phyloP scores from a whole-genome alignment of 2,329 filamentous ascomycete species.

The Orbilia javanica region DNA sequence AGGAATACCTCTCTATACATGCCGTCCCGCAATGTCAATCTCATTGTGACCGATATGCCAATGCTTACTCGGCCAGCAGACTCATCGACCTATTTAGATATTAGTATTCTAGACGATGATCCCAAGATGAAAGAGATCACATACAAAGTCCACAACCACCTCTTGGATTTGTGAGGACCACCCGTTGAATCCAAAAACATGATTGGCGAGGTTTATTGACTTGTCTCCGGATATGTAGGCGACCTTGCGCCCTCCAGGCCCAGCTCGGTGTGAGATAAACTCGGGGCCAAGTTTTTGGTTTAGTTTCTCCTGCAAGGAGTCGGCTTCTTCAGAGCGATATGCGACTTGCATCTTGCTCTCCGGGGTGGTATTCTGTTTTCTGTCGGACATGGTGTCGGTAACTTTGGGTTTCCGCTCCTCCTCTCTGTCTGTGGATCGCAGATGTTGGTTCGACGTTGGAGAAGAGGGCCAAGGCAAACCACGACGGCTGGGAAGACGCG shows the following conservation, averaged over 20 bases:
- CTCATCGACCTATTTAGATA: constrained; percentile 77
- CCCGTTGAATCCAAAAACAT: constrained; percentile 96
- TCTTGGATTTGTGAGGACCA: constrained; percentile 98
- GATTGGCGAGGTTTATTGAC: constrained; percentile 92
- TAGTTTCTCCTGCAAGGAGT: constrained; percentile 84
- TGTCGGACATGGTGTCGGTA: not conserved
- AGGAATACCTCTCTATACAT: constrained; percentile 83
- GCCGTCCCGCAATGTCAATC: constrained; percentile 89
- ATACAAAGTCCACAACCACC: constrained; percentile 90
- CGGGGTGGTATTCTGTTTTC: not conserved
- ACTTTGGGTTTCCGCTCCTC: not conserved
- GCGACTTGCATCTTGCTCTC: constrained; percentile 63
- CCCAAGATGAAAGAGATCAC: constrained; percentile 59
- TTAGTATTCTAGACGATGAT: constrained; percentile 12
- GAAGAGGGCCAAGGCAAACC: not conserved
- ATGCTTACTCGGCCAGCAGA: constrained; percentile 81
- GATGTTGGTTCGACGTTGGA: not conserved
- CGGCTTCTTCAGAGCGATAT: constrained; percentile 91
- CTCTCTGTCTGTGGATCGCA: not conserved
- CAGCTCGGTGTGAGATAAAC: constrained; percentile 88
- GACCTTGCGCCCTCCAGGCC: constrained; percentile 85
- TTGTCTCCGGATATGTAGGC: constrained; percentile 98
- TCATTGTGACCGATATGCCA: constrained; percentile 88
- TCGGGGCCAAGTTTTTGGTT: constrained; percentile 96
- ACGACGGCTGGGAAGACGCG: constrained; percentile 29